Evolutionary conservation across 2,329 filamentous ascomycete genomes (phyloP), one percentile per base, ranked within the genome.

Genomic region (Trichoderma endophyticum): DNA sequence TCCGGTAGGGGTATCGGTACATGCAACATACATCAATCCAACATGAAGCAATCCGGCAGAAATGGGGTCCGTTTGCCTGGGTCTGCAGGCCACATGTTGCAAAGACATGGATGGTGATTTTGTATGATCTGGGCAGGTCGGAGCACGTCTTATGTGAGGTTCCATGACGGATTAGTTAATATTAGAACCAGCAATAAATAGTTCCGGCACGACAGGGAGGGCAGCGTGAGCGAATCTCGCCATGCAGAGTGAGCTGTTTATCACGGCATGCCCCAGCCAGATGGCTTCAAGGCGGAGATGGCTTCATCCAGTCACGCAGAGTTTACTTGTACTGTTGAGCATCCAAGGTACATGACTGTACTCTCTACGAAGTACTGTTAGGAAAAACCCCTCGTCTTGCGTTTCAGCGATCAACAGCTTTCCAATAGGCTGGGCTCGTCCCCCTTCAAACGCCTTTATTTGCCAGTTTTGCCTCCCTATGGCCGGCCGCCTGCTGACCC

Each of bases 401-500:
- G 32, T 26, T 26, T 57, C 51, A 18, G 30, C 43, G 43, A 1
- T 51, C 21, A 39, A 32, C 24, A 28, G 34, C 24, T 39, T 9
- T 8, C 60, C 21, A 43, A 24, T 28, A 43, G 18, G 24, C 39
- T 64, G 62, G 26, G 4, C 9, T 51, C 8, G 12, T 36, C 24
- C 65, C 34, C 18, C 26, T 48, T 32, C 36, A 32, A 56, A 28
- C 34, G 18, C 34, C 36, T 59, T 32, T 21, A 12, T 21, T 59
- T 43, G 26, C 14, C 34, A 61, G 56, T 32, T n/a, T 24, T 30
- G 11, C 18, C 62, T 39, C 39, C 39, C 15, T n/a, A n/a, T 43
- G 43, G 18, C n/a, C 54, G 48, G 43, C 63, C 30, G 63, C 30
- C 63, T 66, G 66, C 56, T 69, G 66, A 69, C 66, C 66, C 66